Evolutionary conservation across 805 yeast genomes (phyloP).

Genomic region (Zygosaccharomyces bisporus): DNA sequence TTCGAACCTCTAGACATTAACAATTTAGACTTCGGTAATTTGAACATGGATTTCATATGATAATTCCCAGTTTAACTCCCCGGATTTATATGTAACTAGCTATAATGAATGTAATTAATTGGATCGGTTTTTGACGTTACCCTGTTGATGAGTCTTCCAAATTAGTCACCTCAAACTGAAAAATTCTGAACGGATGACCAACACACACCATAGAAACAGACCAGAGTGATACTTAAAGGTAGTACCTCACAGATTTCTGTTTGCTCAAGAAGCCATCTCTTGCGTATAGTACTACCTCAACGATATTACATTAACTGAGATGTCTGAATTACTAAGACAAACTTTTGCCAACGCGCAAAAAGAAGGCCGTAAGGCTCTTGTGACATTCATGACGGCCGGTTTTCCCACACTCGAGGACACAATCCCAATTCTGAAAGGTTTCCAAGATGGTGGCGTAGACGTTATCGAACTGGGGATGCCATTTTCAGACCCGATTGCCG

Average conservation of each 20-base stretch:
- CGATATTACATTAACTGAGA: too few relatives aligned
- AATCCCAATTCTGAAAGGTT: constrained; percentile 75
- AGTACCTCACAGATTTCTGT: too few relatives aligned
- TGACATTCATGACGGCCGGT: constrained; percentile 93
- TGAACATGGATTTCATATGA: constrained; percentile 33
- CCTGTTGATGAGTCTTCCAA: not conserved
- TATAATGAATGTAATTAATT: constrained; percentile 1
- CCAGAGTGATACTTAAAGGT: too few relatives aligned
- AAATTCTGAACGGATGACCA: constrained; percentile 2
- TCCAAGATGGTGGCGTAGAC: constrained; percentile 95
- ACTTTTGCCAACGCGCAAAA: constrained; percentile 54
- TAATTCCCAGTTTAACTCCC: not conserved
- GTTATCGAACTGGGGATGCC: constrained; percentile 94
- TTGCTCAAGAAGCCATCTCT: not conserved
- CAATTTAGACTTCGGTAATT: constrained; percentile 29
- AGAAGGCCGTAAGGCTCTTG: constrained; percentile 78
- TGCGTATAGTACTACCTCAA: not conserved
- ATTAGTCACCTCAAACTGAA: constrained; percentile 2
- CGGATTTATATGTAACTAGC: constrained; percentile 1
- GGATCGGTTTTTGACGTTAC: constrained; percentile 1
- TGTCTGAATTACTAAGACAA: constrained; percentile 43
- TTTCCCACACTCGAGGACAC: constrained; percentile 87
- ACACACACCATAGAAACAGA: too few relatives aligned
- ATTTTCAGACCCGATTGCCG: constrained; percentile 97
- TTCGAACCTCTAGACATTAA: constrained; percentile 28